Percentiles rank a stretch among this genome's conserved stretches.
Conservation (phyloP, 1,284 basidiomycete species). For the Pholiota adiposa region DNA sequence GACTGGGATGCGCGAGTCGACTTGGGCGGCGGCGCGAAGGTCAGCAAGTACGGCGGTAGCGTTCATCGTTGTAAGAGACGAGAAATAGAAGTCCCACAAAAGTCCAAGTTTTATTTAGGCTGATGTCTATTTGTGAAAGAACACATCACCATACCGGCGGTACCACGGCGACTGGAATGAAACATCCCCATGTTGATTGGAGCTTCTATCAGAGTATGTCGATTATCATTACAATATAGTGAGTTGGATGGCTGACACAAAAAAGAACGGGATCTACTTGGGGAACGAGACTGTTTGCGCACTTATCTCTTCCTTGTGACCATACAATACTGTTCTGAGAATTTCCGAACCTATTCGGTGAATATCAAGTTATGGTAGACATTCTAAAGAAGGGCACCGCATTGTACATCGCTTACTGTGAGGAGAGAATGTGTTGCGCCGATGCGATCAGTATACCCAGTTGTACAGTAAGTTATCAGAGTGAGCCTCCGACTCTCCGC, state of each 20-base stretch:
- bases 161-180: background rate
- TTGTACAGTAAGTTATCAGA: no score
- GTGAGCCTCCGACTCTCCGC: no score
- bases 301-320: no score
- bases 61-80: slow-evolving; percentile 2
- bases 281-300: background rate
- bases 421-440: no score
- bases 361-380: no score
- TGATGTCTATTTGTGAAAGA: background rate
- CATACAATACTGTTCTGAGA: no score
- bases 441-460: no score
- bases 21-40: background rate
- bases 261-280: background rate
- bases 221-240: background rate
- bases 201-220: background rate
- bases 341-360: no score
- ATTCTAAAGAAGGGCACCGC: no score
- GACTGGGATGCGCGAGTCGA: background rate
- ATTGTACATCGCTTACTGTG: no score
- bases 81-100: background rate
- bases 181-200: background rate
- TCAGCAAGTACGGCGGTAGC: background rate
- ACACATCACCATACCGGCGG: background rate
- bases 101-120: background rate
- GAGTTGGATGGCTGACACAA: background rate